Evolutionary conservation across 768 basidiomycete genomes (phyloP).

Genomic region (Tricholoma sp.): DNA sequence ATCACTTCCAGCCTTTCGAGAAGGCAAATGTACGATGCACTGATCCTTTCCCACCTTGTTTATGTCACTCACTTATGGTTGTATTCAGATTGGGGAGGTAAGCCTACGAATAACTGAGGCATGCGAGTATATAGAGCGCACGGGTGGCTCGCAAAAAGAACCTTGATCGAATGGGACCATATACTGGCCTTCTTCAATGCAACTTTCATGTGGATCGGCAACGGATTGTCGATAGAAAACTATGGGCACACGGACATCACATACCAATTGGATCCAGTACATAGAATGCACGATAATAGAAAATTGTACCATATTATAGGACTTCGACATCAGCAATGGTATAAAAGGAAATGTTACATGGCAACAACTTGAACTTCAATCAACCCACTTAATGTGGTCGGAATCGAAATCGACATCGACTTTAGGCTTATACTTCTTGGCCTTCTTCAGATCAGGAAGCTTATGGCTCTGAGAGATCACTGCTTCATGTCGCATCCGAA

Average conservation of each 20-base stretch:
- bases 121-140: slow-evolving; percentile 17
- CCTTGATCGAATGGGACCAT: neutral
- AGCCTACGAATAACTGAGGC: slow-evolving; percentile 25
- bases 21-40: slow-evolving; percentile 36
- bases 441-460: slow-evolving; percentile 11
- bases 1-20: slow-evolving; percentile 62
- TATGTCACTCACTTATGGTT: neutral
- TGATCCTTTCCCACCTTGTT: too few species aligned
- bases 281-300: too few species aligned
- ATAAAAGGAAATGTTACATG: neutral
- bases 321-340: neutral
- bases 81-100: slow-evolving; percentile 24
- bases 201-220: too few species aligned
- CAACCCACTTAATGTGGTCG: slow-evolving; percentile 26
- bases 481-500: slow-evolving; percentile 51
- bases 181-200: too few species aligned
- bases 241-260: too few species aligned
- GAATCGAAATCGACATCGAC: slow-evolving; percentile 12
- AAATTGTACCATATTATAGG: neutral
- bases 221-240: too few species aligned
- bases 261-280: too few species aligned
- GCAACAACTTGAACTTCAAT: slow-evolving; percentile 18
- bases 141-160: neutral
- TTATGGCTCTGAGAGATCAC: slow-evolving; percentile 20
- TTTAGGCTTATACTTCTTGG: slow-evolving; percentile 19